Evolutionary conservation across 306 rosid species (phyloP).

Genomic region (Arachis stenosperma): DNA sequence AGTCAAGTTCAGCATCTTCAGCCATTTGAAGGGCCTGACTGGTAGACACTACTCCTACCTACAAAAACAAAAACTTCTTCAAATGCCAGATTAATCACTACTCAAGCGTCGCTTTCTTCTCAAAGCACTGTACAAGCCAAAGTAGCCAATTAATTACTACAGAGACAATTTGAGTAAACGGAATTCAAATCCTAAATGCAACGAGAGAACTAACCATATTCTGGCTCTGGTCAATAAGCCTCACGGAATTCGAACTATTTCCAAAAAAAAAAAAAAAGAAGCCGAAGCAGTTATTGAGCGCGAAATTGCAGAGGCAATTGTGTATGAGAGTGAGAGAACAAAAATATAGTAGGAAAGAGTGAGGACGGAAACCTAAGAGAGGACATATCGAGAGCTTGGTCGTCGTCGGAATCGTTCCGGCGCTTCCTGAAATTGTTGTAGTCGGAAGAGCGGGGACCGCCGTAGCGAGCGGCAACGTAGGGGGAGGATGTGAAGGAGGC

Average conservation of each 20-base stretch:
- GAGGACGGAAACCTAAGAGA: conserved; percentile 51
- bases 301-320: neutral
- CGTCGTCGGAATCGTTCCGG: conserved; percentile 55
- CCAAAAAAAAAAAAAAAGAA: conserved; percentile 35
- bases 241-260: conserved; percentile 80
- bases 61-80: conserved; percentile 36
- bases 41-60: conserved; percentile 85
- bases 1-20: conserved; percentile 79
- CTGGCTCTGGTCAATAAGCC: conserved; percentile 87
- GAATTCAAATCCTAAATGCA: neutral
- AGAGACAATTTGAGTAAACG: neutral
- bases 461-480: conserved; percentile 59
- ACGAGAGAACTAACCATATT: conserved; percentile 71
- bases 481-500: conserved; percentile 27
- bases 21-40: conserved; percentile 75
- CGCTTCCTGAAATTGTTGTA: conserved; percentile 45
- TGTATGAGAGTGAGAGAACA: neutral
- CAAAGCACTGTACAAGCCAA: neutral
- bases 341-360: too few species aligned
- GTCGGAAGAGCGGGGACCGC: conserved; percentile 50
- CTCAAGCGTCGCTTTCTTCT: neutral
- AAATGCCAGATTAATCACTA: neutral
- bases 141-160: neutral
- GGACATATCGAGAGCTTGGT: conserved; percentile 66
- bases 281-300: conserved; percentile 17